phyloP scores from a whole-genome alignment of 345 rosid species.

The Eucalyptus tenuipes region DNA sequence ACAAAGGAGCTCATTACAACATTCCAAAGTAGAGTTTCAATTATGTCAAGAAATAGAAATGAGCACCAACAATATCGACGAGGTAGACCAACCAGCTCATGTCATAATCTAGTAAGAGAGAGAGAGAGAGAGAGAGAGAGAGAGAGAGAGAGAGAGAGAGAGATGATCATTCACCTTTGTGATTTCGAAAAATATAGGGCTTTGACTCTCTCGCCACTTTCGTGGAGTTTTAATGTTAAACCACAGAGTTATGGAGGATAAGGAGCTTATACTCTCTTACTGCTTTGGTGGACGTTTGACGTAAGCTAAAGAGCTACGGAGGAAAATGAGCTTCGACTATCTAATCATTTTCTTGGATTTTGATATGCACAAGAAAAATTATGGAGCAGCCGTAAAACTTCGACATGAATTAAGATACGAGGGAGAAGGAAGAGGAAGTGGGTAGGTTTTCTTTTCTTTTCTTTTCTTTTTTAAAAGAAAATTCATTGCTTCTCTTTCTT shows the following conservation, averaged over 20 bases:
- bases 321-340: not conserved
- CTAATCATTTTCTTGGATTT: not conserved
- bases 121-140: too few species aligned
- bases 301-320: not conserved
- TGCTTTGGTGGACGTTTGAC: not conserved
- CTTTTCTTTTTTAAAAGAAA: too few species aligned
- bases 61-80: not conserved
- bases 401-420: not conserved
- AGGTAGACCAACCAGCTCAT: not conserved
- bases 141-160: not conserved
- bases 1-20: not conserved
- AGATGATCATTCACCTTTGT: not conserved
- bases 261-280: too few species aligned
- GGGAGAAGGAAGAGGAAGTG: not conserved
- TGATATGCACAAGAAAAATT: not conserved
- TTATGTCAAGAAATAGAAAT: not conserved
- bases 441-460: not conserved
- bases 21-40: not conserved
- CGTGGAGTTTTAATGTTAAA: too few species aligned
- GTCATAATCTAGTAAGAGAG: not conserved
- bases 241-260: too few species aligned
- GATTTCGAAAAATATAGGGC: not conserved
- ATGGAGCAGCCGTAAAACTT: not conserved
- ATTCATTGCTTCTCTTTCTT: not conserved
- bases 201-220: not conserved